Evolutionary conservation across 192 early-diverging fungal species (phyloP).

Genomic region (Spinellus fusiger): DNA sequence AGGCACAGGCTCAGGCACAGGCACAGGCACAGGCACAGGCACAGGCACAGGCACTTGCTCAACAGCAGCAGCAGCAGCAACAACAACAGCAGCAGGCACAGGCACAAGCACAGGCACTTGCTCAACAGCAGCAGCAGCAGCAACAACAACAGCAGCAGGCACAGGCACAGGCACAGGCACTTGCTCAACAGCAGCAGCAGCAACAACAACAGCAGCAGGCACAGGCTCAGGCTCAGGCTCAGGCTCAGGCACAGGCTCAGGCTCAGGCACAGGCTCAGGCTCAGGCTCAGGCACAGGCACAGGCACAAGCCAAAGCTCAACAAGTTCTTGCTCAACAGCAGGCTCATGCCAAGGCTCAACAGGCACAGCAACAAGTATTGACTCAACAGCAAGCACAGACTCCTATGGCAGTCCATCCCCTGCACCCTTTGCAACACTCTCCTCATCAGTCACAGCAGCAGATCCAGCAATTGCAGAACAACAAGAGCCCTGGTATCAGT

Average conservation of each 20-base stretch:
- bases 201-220: no score
- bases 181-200: neutral
- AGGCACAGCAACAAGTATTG: conserved; percentile 7
- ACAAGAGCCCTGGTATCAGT: no score
- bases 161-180: conserved; percentile 1
- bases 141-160: conserved; percentile 4
- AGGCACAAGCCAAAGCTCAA: neutral
- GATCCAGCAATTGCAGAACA: neutral
- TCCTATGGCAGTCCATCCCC: neutral
- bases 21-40: conserved; percentile 7
- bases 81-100: conserved; percentile 11
- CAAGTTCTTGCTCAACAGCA: neutral
- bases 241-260: neutral
- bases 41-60: neutral
- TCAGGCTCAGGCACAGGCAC: neutral
- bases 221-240: no score
- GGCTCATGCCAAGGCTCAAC: neutral
- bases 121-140: conserved; percentile 6
- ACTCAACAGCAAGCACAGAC: neutral
- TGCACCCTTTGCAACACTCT: no score
- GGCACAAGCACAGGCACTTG: conserved; percentile 2
- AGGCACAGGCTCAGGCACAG: conserved; percentile 4
- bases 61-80: conserved; percentile 19
- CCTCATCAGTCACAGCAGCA: no score
- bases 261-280: neutral